Base-by-base conservation (phyloP, 2,329 filamentous ascomycete genomes). In the Clonostachys sp. region DNA sequence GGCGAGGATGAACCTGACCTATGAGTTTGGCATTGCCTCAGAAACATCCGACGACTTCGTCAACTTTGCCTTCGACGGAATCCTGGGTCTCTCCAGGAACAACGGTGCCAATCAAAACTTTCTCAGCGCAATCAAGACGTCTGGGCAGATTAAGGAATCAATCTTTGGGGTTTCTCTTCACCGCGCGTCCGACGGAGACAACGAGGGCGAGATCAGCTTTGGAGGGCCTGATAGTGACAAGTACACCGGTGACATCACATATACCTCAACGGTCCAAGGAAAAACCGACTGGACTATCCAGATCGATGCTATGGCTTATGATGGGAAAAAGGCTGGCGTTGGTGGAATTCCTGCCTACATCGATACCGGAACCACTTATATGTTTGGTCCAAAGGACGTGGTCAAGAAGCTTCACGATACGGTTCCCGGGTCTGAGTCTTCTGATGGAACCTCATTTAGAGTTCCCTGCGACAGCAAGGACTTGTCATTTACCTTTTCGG, bases 11-110 rank as follows among this genome's bases (percentile, higher is more conserved):
- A 78, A 74, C 40, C 61, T 89, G 13, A 63, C 75, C 3, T 75
- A 90, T 56, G 72, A 80, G 4, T 88, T 96, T 57, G 91, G 91
- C 5, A 67, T 91, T 50, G 89, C 87, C 18, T 79, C 77, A 34
- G 77, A 77, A 20, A 87, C 87, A 3, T 90, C 88, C 1, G 67
- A 81, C 45, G 84, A 94, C 53, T 95, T 96, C 63, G 67, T 72
- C 30, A 77, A 79, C 45, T 95, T 92, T 57, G 86, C 89, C 2
- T 91, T 95, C 65, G 91, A 96, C 62, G 91, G 91, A 20, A 95
- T 96, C 44, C 70, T 96, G 4, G 91, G 90, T 5, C 69, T 95
- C 20, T 86, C 87, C 14, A 83, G 84, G 56, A 77, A 77, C 51
- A 70, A 74, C 12, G 78, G 77, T 4, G 72, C 70, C 35, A 77